A percentile compares a stretch with the other conserved stretches of the same genome.
These are phyloP conservation scores for Volvariella surrecta DNA, from an alignment of 1,284 basidiomycete species.

Conservation along the genomic window DNA sequence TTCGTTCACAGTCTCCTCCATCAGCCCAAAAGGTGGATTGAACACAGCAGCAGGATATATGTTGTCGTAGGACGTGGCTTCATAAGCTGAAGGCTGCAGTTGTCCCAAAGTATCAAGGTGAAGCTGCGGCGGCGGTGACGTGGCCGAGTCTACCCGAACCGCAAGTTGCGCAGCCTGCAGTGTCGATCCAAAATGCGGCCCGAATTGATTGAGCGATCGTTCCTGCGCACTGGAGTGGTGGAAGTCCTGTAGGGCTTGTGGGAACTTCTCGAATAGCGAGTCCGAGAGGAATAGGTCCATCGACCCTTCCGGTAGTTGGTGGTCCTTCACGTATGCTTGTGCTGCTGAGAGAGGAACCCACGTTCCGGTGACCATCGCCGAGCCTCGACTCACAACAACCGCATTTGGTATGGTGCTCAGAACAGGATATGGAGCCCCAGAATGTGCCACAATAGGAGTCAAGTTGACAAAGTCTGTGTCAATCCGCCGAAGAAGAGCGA, in stretches of 20 bases:
- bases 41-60: no score
- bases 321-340: constrained; percentile 37
- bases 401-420: constrained; percentile 31
- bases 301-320: constrained; percentile 25
- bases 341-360: constrained; percentile 60
- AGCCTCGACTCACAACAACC: constrained; percentile 37
- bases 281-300: constrained; percentile 51
- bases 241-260: constrained; percentile 45
- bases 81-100: no score
- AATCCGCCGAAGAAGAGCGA: no score
- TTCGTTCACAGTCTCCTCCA: constrained; percentile 5
- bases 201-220: constrained; percentile 44
- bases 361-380: constrained; percentile 42
- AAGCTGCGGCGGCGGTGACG: not conserved
- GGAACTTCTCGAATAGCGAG: constrained; percentile 50
- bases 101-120: not conserved
- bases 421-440: constrained; percentile 20
- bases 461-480: no score
- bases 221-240: constrained; percentile 34
- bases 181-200: constrained; percentile 43
- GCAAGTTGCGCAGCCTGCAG: constrained; percentile 29
- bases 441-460: no score
- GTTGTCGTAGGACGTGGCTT: no score
- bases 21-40: no score
- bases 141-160: constrained; percentile 12